phyloP scores from a whole-genome alignment of 164 flowering plant genomes.

The Platanus orientalis region DNA sequence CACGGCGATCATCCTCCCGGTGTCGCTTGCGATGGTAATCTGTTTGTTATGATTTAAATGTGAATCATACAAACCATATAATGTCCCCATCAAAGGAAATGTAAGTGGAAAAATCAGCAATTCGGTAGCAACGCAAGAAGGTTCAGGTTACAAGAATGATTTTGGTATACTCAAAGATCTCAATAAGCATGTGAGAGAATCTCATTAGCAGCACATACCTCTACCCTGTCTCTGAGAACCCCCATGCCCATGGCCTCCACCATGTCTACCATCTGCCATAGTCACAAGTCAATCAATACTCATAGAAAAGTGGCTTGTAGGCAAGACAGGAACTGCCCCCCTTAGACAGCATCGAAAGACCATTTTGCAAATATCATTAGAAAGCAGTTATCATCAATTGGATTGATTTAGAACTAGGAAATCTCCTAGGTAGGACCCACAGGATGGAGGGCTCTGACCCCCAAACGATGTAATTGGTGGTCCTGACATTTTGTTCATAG shows the following conservation, averaged over 20 bases:
- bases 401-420: too few species aligned
- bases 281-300: background rate
- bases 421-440: too few species aligned
- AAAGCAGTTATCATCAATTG: too few species aligned
- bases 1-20: constrained; percentile 77
- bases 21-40: constrained; percentile 71
- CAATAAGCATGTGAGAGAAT: background rate
- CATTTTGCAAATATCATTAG: too few species aligned
- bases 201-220: constrained; percentile 34
- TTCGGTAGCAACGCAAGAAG: background rate
- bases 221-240: constrained; percentile 65
- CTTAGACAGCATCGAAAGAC: too few species aligned
- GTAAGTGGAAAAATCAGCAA: background rate
- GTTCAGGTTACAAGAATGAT: background rate
- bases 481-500: too few species aligned
- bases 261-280: constrained; percentile 72
- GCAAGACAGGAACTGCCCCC: too few species aligned
- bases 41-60: constrained; percentile 16
- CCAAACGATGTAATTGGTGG: too few species aligned
- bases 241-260: constrained; percentile 69
- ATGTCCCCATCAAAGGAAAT: background rate
- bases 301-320: too few species aligned
- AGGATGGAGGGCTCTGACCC: too few species aligned
- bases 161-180: background rate
- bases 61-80: background rate